Conservation (phyloP, 192 early-diverging fungal genomes). For the Coemansia sp. region DNA sequence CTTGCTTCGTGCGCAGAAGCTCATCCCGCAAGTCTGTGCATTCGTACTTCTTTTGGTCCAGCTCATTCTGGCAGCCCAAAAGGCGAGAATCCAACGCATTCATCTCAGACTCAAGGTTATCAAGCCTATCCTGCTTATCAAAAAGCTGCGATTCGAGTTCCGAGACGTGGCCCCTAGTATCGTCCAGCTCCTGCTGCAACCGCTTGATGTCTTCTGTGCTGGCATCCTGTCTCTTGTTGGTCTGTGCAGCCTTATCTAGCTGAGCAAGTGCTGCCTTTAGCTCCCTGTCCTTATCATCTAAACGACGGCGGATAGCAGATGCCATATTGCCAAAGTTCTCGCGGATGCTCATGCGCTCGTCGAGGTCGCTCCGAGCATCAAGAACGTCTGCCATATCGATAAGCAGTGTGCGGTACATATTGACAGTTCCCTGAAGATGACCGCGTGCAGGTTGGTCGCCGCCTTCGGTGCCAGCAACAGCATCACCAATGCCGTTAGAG, state of each 20-base stretch:
- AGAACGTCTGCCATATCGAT: conserved; percentile 32
- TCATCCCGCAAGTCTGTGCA: not conserved
- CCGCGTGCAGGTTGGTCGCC: not conserved
- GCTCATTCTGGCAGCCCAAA: not conserved
- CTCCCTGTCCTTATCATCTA: conserved; percentile 24
- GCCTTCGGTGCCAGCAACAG: not conserved
- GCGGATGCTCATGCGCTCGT: conserved; percentile 39
- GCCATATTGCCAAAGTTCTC: conserved; percentile 47
- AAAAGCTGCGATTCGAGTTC: conserved; percentile 28
- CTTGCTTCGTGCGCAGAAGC: not conserved
- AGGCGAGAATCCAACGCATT: not conserved
- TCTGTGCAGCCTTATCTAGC: conserved; percentile 17
- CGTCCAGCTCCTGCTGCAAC: conserved; percentile 6
- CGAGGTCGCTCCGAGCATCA: conserved; percentile 30
- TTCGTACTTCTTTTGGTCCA: not conserved
- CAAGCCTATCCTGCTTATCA: conserved; percentile 25
- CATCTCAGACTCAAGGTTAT: conserved; percentile 21
- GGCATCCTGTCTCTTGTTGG: conserved; percentile 1
- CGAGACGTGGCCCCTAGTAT: conserved; percentile 9
- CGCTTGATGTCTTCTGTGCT: not conserved
- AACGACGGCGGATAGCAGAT: conserved; percentile 26
- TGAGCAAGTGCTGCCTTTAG: conserved; percentile 11
- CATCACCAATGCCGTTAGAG: not conserved
- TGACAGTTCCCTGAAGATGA: conserved; percentile 9
- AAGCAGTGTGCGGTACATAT: conserved; percentile 41